phyloP scores from a whole-genome alignment of 345 rosid species.

The Rhizophora apiculata region DNA sequence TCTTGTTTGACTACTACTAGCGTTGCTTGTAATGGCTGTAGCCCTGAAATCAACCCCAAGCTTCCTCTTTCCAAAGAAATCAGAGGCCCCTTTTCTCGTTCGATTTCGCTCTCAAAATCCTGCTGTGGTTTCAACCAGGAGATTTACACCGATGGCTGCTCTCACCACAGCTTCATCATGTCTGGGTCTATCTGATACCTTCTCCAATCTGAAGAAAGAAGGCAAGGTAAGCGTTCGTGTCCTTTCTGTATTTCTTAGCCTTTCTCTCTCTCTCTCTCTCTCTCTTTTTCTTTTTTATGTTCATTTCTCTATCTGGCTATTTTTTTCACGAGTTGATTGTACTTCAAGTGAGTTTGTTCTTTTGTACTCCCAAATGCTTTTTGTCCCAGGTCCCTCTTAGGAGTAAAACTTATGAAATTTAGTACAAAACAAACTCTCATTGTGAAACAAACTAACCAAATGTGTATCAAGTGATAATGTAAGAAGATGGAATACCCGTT shows the following conservation, averaged over 20 bases:
- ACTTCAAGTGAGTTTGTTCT: no score
- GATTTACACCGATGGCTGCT: conserved; percentile 52
- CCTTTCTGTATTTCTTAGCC: neutral
- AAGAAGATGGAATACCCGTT: no score
- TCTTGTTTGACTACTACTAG: neutral
- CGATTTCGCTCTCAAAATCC: conserved; percentile 20
- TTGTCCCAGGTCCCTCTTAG: no score
- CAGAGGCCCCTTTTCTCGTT: conserved; percentile 26
- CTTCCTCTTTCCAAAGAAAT: conserved; percentile 30
- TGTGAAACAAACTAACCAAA: no score
- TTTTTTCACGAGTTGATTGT: no score
- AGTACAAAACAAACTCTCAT: no score
- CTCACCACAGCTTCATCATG: conserved; percentile 35
- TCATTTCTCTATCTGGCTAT: no score
- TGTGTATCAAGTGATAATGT: neutral
- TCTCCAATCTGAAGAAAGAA: conserved; percentile 52
- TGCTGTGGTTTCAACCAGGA: conserved; percentile 28
- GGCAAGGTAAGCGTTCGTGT: conserved; percentile 52
- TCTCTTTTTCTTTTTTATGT: no score
- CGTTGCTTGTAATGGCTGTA: conserved; percentile 30
- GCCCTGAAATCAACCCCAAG: conserved; percentile 21
- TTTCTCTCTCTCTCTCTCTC: neutral
- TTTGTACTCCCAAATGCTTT: no score
- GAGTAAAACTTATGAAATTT: no score
- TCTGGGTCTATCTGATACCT: conserved; percentile 57